Percentiles rank a stretch among this genome's conserved stretches.
phyloP scores from a whole-genome alignment of 2,329 filamentous ascomycete species.

The Berkeleyomyces basicola region DNA sequence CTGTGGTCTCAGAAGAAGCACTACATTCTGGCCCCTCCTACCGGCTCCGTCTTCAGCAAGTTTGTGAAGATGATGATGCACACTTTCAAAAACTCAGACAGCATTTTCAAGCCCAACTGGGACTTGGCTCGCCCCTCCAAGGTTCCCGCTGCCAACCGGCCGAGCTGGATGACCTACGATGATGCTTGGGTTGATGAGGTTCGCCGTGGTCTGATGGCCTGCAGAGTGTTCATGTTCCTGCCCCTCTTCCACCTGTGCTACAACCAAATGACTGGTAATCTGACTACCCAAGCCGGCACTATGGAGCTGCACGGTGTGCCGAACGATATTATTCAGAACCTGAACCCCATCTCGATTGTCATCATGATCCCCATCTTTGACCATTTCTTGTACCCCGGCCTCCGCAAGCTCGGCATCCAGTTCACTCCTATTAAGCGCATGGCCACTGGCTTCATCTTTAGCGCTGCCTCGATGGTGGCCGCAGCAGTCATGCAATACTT shows the following conservation, averaged over 20 bases:
- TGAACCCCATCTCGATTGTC: constrained; percentile 59
- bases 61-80: constrained; percentile 43
- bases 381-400: constrained; percentile 48
- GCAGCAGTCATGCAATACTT: constrained; percentile 41
- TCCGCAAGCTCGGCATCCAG: constrained; percentile 44
- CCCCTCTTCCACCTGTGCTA: constrained; percentile 46
- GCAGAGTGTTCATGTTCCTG: constrained; percentile 53
- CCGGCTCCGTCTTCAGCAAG: constrained; percentile 54
- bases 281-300: constrained; percentile 46
- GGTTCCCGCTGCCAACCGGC: constrained; percentile 37
- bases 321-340: constrained; percentile 62
- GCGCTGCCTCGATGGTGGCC: constrained; percentile 42
- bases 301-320: constrained; percentile 55
- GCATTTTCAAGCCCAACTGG: constrained; percentile 48
- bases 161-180: constrained; percentile 65
- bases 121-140: constrained; percentile 51
- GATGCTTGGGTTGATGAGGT: constrained; percentile 73
- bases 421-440: constrained; percentile 68
- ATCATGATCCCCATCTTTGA: constrained; percentile 61
- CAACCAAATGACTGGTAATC: constrained; percentile 43
- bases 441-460: constrained; percentile 50
- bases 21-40: constrained; percentile 48
- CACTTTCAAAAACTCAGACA: constrained; percentile 47
- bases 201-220: constrained; percentile 50
- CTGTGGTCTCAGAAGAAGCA: constrained; percentile 41